These are phyloP conservation scores for Mycena metata DNA, from an alignment of 768 basidiomycete genomes.

Conservation along the genomic window DNA sequence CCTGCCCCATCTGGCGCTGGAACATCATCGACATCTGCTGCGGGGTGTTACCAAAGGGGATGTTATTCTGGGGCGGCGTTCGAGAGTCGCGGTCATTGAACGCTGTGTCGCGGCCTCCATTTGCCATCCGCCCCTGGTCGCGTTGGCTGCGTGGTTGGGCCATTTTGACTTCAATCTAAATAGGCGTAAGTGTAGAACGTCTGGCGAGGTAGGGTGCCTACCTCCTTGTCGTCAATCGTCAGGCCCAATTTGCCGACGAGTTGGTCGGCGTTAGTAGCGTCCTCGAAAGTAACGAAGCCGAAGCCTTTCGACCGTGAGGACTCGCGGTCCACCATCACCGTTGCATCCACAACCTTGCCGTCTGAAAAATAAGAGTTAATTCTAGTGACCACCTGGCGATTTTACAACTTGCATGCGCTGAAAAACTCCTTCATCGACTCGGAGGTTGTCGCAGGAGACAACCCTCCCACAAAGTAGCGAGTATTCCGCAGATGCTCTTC, in stretches of 20 bases:
- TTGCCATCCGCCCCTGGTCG: conserved; percentile 61
- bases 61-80: conserved; percentile 48
- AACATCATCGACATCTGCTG: conserved; percentile 70
- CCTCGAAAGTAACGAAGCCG: conserved; percentile 87
- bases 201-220: conserved; percentile 38
- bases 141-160: conserved; percentile 81
- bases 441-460: conserved; percentile 75
- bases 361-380: conserved; percentile 39
- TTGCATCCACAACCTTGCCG: conserved; percentile 87
- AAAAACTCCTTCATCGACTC: conserved; percentile 82
- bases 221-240: conserved; percentile 83
- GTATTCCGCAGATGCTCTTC: conserved; percentile 83
- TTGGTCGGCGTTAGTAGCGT: conserved; percentile 72
- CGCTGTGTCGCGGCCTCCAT: conserved; percentile 39
- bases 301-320: conserved; percentile 84
- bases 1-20: conserved; percentile 63
- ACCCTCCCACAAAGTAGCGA: conserved; percentile 86
- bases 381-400: no score
- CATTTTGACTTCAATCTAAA: conserved; percentile 85
- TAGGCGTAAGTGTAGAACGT: not conserved
- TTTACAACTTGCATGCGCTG: conserved; percentile 53
- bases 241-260: conserved; percentile 78
- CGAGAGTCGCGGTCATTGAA: conserved; percentile 54
- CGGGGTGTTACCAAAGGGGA: conserved; percentile 48
- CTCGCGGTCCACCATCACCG: conserved; percentile 88